Base-by-base conservation (phyloP, 2,329 filamentous ascomycete species). In the Neonectria neomacrospora region DNA sequence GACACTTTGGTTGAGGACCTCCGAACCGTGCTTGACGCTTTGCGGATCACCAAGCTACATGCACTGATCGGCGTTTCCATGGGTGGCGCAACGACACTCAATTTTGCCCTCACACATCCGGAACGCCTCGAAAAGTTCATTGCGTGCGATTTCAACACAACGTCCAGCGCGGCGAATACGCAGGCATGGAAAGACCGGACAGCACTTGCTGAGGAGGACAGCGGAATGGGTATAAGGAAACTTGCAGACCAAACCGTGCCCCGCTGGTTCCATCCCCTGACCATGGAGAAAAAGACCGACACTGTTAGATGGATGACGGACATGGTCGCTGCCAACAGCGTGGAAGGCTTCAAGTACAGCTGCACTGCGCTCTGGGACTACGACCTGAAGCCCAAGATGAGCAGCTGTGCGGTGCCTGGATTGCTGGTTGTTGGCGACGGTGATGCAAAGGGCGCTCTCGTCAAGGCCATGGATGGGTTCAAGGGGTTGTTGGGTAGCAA, bases 181-280 rank as follows among this genome's bases (percentile, higher is more conserved):
- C 85, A 88, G 51, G 91, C 92, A 0, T 97, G 93, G 93, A 88
- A 87, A 58, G 91, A 94, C 45, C 90, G 93, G 28, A 90, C 93
- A 58, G 85, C 80, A 0, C 77, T 94, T 3, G 88, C 91, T 0
- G 88, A 92, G 71, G 77, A 76, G 5, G 81, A 85, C 10, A 82
- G 82, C 2, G 85, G 86, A 23, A 75, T 81, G 1, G 86, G 92
- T 4, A 90, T 94, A 37, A 81, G 84, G 26, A 81, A 86, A 54
- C 83, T 97, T 7, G 92, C 93, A 0, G 85, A 85, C 41, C 78
- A 86, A 57, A 97, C 93, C 0, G 90, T 93, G 0, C 82, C 85
- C 58, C 83, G 93, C 18, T 97, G 93, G 93, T 94, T 96, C 71
- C 92, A 93, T 73, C 88, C 80, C 26, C 76, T 72, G 10, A 84